phyloP scores from a whole-genome alignment of 495 filamentous ascomycete genomes.

The Parmelia sp. region DNA sequence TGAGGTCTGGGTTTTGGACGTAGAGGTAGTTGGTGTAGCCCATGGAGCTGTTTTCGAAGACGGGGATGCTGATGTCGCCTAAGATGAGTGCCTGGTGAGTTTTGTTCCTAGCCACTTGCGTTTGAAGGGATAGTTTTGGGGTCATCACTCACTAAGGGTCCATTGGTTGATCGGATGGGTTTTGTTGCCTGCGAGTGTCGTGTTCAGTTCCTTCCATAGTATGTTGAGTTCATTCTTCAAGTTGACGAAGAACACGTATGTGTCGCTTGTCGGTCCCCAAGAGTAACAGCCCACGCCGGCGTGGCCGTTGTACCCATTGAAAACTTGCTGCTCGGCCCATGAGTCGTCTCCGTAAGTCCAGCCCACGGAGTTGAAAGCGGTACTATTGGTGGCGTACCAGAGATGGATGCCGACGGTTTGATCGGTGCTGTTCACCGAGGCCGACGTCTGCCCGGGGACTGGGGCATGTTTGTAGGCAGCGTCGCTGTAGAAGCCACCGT shows the following conservation, averaged over 20 bases:
- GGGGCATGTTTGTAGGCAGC: conserved; percentile 21
- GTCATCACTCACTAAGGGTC: conserved; percentile 18
- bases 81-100: background rate
- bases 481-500: conserved; percentile 34
- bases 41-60: conserved; percentile 23
- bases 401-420: conserved; percentile 30
- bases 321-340: conserved; percentile 27
- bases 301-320: conserved; percentile 29
- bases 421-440: conserved; percentile 21
- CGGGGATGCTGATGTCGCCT: conserved; percentile 23
- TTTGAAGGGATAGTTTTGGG: background rate
- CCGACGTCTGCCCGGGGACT: conserved; percentile 16
- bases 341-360: conserved; percentile 28
- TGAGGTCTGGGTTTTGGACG: conserved; percentile 22
- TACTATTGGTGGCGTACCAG: conserved; percentile 31
- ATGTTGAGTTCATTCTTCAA: conserved; percentile 22
- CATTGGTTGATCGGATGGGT: conserved; percentile 23
- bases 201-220: conserved; percentile 26
- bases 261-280: conserved; percentile 25
- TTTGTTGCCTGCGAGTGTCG: conserved; percentile 8
- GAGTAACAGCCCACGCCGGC: conserved; percentile 33
- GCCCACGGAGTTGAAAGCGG: conserved; percentile 30
- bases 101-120: background rate
- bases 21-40: conserved; percentile 28
- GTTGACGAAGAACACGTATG: conserved; percentile 24